Conservation (phyloP, 1,284 basidiomycete genomes). For the Pascua sp. region DNA sequence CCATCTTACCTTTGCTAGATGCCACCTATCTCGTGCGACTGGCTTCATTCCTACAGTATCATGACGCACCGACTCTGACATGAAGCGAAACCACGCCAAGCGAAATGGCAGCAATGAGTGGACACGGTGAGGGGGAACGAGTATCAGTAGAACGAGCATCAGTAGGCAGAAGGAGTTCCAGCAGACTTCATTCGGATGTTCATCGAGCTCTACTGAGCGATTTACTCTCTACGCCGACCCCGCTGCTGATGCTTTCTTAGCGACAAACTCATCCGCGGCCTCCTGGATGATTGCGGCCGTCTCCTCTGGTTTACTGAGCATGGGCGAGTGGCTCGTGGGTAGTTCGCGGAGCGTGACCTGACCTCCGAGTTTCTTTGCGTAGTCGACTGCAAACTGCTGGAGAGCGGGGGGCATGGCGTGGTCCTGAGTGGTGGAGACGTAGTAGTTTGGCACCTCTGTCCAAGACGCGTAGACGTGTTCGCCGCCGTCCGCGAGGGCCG, state of each 20-base stretch:
- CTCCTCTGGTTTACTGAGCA: background rate
- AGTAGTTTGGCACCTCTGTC: slow-evolving; percentile 1
- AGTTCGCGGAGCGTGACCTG: background rate
- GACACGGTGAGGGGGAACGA: no score
- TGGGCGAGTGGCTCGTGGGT: slow-evolving; percentile 1
- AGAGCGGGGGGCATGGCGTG: background rate
- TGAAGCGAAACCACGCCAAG: no score
- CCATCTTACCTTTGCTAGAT: no score
- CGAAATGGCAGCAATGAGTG: no score
- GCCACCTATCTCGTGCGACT: no score
- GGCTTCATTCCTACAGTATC: no score
- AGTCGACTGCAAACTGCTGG: background rate
- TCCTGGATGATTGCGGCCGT: background rate
- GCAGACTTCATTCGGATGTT: no score
- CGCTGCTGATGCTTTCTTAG: background rate
- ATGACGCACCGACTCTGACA: no score
- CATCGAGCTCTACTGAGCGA: no score
- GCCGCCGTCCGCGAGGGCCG: background rate
- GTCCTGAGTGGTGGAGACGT: background rate
- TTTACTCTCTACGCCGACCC: no score
- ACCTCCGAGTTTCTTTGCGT: background rate
- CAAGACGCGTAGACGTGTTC: slow-evolving; percentile 1
- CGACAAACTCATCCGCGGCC: background rate
- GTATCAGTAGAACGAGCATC: no score
- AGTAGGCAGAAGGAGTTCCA: no score